Evolutionary conservation across 148 eudicot genomes (phyloP).

Genomic region (Talinum fruticosum): DNA sequence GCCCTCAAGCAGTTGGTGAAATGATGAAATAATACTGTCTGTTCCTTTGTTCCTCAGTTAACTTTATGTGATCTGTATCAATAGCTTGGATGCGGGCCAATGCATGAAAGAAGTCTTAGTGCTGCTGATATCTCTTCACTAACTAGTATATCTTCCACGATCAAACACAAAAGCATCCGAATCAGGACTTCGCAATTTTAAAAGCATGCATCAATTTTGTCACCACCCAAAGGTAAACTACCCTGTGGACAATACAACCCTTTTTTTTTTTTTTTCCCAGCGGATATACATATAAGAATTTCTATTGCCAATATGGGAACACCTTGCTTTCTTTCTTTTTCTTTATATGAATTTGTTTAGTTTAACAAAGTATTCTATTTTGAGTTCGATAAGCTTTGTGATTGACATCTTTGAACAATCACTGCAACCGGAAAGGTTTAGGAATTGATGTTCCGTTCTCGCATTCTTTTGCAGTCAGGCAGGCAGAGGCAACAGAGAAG

Average conservation of each 20-base stretch:
- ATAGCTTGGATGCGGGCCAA: not conserved
- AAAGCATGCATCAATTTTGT: not conserved
- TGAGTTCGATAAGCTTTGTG: not conserved
- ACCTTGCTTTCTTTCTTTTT: not conserved
- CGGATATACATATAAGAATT: not conserved
- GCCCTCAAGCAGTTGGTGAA: not conserved
- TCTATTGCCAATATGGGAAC: not conserved
- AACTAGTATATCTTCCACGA: not conserved
- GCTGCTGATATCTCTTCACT: not conserved
- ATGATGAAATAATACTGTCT: not conserved
- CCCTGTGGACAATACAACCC: not conserved
- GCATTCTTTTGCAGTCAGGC: too few species aligned
- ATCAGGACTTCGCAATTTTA: not conserved
- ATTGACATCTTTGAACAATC: too few species aligned
- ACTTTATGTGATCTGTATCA: not conserved
- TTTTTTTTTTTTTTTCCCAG: not conserved
- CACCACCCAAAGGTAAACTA: not conserved
- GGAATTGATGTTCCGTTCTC: too few species aligned
- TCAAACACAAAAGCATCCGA: not conserved
- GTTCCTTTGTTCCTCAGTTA: not conserved
- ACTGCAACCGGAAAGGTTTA: too few species aligned
- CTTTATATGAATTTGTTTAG: not conserved
- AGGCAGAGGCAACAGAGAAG: too few species aligned
- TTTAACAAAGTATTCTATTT: not conserved
- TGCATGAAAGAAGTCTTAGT: not conserved